Percentiles rank a stretch among this genome's conserved stretches.
phyloP scores from a whole-genome alignment of 2,329 filamentous ascomycete genomes.

The Clonostachys rhizophaga region DNA sequence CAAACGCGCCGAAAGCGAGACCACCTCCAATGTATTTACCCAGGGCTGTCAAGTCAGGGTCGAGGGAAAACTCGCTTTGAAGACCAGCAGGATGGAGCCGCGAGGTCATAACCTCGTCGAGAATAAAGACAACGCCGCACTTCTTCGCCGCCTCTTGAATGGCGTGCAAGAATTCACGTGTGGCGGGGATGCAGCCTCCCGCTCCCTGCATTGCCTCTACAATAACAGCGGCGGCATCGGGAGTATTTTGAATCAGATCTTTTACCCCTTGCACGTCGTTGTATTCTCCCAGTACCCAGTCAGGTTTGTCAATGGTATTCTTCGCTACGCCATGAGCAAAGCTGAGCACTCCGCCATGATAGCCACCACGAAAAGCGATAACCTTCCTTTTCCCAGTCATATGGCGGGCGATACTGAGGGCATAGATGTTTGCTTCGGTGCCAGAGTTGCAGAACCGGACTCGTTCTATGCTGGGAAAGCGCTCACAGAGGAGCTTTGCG shows the following conservation, averaged over 20 bases:
- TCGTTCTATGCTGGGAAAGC: constrained; percentile 47
- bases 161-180: constrained; percentile 40
- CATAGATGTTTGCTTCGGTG: constrained; percentile 60
- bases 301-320: constrained; percentile 42
- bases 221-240: constrained; percentile 56
- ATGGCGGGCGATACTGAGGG: constrained; percentile 47
- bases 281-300: constrained; percentile 58
- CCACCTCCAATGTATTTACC: constrained; percentile 67
- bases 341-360: constrained; percentile 27
- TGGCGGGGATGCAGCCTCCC: constrained; percentile 51
- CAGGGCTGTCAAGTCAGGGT: constrained; percentile 58
- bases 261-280: constrained; percentile 49
- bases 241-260: constrained; percentile 28
- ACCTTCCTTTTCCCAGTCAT: constrained; percentile 39
- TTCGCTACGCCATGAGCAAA: constrained; percentile 25
- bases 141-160: constrained; percentile 6
- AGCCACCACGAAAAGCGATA: constrained; percentile 42
- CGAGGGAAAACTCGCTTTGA: constrained; percentile 30
- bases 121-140: constrained; percentile 53
- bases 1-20: constrained; percentile 63
- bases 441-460: constrained; percentile 62
- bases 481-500: constrained; percentile 42
- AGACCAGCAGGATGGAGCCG: constrained; percentile 47
- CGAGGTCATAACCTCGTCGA: constrained; percentile 71
- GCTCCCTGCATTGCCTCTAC: constrained; percentile 64